Percentiles rank a stretch among this genome's conserved stretches.
These are phyloP conservation scores for Hypoxylon subgilvum DNA, from an alignment of 495 filamentous ascomycete genomes.

Conservation along the genomic window DNA sequence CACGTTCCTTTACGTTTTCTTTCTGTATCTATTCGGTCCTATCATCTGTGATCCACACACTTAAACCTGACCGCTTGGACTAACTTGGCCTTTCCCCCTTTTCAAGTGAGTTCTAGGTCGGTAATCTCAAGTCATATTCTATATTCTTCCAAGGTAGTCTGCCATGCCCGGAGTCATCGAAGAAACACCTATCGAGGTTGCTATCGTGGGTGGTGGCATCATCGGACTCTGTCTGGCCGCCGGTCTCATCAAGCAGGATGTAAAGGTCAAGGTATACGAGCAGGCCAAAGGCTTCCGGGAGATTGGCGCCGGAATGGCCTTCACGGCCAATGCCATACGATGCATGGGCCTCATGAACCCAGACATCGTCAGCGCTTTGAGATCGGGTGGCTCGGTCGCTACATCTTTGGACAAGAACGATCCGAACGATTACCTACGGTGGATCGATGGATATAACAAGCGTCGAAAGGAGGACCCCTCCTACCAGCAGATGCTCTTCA, in stretches of 20 bases:
- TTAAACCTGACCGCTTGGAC: conserved; percentile 3
- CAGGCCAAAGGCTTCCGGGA: conserved; percentile 54
- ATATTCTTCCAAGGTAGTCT: background rate
- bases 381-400: conserved; percentile 50
- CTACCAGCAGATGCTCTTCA: conserved; percentile 25
- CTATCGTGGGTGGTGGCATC: conserved; percentile 56
- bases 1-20: background rate
- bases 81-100: conserved; percentile 6
- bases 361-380: conserved; percentile 52
- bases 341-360: conserved; percentile 59
- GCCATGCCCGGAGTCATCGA: conserved; percentile 15
- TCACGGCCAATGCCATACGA: conserved; percentile 60
- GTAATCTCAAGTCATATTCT: background rate
- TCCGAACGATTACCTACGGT: conserved; percentile 40
- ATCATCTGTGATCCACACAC: conserved; percentile 3
- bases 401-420: conserved; percentile 42
- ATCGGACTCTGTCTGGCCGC: conserved; percentile 48
- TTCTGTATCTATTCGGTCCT: background rate
- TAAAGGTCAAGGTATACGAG: conserved; percentile 58
- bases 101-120: background rate
- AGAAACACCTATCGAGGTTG: conserved; percentile 35
- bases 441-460: conserved; percentile 29
- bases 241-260: conserved; percentile 45
- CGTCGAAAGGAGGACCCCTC: conserved; percentile 24
- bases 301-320: conserved; percentile 63